Conservation (phyloP, 257 asterid genomes). For the Leonotis leonurus region DNA sequence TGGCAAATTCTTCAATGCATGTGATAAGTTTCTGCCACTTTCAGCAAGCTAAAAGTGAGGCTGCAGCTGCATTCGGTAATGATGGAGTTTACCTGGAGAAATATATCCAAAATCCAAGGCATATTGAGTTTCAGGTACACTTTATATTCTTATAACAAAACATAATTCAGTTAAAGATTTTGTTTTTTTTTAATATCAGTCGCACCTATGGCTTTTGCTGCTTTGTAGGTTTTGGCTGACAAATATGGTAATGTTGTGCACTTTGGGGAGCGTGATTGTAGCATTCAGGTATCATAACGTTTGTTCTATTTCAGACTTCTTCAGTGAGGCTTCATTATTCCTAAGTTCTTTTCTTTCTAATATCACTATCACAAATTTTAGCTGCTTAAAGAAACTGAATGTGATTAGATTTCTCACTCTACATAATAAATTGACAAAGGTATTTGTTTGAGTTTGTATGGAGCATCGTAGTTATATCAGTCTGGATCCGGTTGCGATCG, state of each 20-base stretch:
- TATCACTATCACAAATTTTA: not conserved
- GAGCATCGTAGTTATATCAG: not conserved
- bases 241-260: constrained; percentile 85
- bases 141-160: no score
- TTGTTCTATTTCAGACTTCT: not conserved
- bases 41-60: constrained; percentile 84
- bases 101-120: constrained; percentile 91
- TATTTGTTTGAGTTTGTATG: not conserved
- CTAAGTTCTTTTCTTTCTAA: constrained; percentile 2
- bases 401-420: not conserved
- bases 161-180: no score
- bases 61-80: constrained; percentile 99
- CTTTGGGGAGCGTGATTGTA: constrained; percentile 99
- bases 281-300: constrained; percentile 66
- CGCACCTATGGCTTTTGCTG: not conserved
- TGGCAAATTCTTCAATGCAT: not conserved
- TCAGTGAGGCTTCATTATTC: constrained; percentile 6
- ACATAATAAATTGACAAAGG: not conserved
- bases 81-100: constrained; percentile 98
- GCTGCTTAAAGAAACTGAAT: constrained; percentile 1
- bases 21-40: not conserved
- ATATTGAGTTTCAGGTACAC: constrained; percentile 70
- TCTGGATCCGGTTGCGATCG: not conserved
- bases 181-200: no score
- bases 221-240: constrained; percentile 83